phyloP scores from a whole-genome alignment of 495 filamentous ascomycete genomes.

The Hypoxylon perforatum region DNA sequence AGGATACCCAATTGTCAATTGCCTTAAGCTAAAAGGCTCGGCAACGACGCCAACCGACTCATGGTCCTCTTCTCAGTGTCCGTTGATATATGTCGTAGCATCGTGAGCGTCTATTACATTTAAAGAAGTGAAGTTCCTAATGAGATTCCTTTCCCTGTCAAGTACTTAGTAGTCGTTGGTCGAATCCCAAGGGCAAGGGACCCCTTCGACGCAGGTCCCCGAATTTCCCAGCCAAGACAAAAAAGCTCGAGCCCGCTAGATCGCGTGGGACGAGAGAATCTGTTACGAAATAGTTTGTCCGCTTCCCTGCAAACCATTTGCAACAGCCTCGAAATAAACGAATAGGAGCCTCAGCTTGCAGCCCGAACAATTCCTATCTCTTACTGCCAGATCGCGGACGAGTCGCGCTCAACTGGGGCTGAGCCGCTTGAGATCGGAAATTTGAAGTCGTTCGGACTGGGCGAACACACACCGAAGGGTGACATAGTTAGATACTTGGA shows the following conservation, averaged over 20 bases:
- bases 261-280: constrained; percentile 41
- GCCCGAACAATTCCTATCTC: constrained; percentile 43
- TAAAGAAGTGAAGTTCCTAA: neutral
- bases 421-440: constrained; percentile 29
- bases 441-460: neutral
- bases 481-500: constrained; percentile 8
- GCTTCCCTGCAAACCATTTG: constrained; percentile 41
- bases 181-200: constrained; percentile 33
- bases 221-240: constrained; percentile 17
- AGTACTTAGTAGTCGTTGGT: neutral
- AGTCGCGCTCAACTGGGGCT: constrained; percentile 34
- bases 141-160: neutral
- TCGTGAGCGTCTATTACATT: neutral
- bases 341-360: constrained; percentile 34
- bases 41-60: constrained; percentile 14
- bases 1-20: constrained; percentile 15
- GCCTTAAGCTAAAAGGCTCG: constrained; percentile 5
- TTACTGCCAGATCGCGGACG: constrained; percentile 10
- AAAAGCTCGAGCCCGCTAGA: constrained; percentile 37
- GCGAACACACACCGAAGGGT: neutral
- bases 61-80: neutral
- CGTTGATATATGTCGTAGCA: neutral
- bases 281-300: constrained; percentile 45
- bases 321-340: constrained; percentile 24
- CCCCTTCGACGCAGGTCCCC: constrained; percentile 34